Evolutionary conservation across 2,329 filamentous ascomycete genomes (phyloP), one percentile per base, ranked within the genome.

Genomic region (Samsoniella hepiali): DNA sequence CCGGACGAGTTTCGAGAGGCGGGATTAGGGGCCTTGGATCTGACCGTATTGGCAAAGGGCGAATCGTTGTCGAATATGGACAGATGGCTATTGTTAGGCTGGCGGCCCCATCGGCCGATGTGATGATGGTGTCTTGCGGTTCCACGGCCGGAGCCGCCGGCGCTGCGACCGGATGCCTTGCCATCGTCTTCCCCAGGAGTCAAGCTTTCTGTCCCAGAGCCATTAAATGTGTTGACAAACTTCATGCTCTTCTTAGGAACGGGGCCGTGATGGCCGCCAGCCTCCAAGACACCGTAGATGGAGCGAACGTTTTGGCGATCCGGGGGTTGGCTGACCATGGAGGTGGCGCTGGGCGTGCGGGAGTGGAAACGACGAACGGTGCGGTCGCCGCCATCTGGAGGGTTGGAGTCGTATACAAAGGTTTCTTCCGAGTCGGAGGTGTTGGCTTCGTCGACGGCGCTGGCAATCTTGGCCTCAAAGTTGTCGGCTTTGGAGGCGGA

Each of bases 381-480:
- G 47, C 86, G 81, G 61, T 88, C 85, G 56, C 79, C 81, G 57
- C 73, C 76, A 68, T 90, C 87, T 58, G 91, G 91, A 10, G 94
- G 95, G 72, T 99, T 99, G 32, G 95, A 98, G 76, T 99, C 95
- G 77, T 99, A 99, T 17, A 99, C 95, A 75, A 98, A 99, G 0
- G 95, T 98, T 76, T 98, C 95, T 71, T 97, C 95, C 1, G 94
- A 98, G 74, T 99, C 95, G 7, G 94, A 97, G 13, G 94, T 96
- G 75, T 97, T 91, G 51, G 92, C 93, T 75, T 98, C 93, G 73
- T 98, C 94, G 59, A 99, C 93, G 9, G 94, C 94, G 74, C 89
- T 97, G 58, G 94, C 94, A 68, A 99, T 93, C 73, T 96, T 96
- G 69, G 93, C 93, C 79, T 98, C 95, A 74, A 99, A 99, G 58